These are phyloP conservation scores for Stephania japonica DNA, from an alignment of 164 flowering plant species.

Conservation along the genomic window DNA sequence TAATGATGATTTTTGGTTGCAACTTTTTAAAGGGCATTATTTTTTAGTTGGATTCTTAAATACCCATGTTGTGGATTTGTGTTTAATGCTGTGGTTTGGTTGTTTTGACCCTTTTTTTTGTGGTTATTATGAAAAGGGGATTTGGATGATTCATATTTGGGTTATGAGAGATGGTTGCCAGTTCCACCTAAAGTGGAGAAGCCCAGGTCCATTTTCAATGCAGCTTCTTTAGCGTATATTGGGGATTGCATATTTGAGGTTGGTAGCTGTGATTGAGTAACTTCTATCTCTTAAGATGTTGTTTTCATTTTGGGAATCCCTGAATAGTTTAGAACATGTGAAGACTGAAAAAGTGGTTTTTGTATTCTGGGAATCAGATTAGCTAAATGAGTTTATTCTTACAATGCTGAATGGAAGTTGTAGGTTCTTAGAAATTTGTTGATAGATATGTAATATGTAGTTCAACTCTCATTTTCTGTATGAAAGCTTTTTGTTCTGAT, in stretches of 20 bases:
- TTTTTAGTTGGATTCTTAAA: background rate
- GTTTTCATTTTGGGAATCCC: too few relatives aligned
- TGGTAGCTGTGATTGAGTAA: background rate
- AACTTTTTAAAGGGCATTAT: background rate
- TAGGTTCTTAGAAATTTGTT: background rate
- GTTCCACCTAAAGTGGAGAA: conserved; percentile 68
- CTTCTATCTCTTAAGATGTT: background rate
- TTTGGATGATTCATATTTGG: conserved; percentile 46
- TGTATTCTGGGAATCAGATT: too few relatives aligned
- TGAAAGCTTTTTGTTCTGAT: background rate
- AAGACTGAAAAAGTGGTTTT: too few relatives aligned
- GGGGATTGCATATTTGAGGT: conserved; percentile 88
- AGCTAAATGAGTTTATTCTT: too few relatives aligned
- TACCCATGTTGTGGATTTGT: background rate
- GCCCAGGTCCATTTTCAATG: conserved; percentile 69
- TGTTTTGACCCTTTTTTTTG: background rate
- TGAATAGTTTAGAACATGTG: too few relatives aligned
- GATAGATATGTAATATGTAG: background rate
- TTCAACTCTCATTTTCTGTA: background rate
- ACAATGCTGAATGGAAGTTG: too few relatives aligned
- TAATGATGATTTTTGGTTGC: background rate
- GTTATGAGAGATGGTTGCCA: conserved; percentile 75
- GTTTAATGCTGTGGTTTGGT: background rate
- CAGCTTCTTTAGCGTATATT: conserved; percentile 76
- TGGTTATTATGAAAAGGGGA: conserved; percentile 5